Evolutionary conservation across 1,139 yeast genomes (phyloP), one percentile per base, ranked within the genome.

Genomic region (Blastobotrys aristatus): DNA sequence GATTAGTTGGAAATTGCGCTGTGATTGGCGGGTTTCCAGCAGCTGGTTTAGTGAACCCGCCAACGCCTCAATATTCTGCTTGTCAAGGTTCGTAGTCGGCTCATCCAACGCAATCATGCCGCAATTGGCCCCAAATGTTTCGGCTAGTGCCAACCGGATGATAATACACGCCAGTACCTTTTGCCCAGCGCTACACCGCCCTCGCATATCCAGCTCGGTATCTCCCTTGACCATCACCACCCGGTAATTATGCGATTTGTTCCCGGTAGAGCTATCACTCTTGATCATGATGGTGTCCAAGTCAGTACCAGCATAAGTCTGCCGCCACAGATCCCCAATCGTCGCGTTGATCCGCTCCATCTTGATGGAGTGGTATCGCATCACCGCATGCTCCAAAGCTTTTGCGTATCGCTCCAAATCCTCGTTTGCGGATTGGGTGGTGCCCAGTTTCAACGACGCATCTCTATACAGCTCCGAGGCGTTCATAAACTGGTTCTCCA

Each of bases 151-250:
- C 50, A 94, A 71, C 48, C 99, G 74, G 47, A 94, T 90, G 33
- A 94, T 81, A 46, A 94, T 89, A 48, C 95, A 84, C 0, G 98
- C 96, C 48, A 94, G 70, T 1, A 94, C 97, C 62, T 89, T 88
- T 65, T 94, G 99, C 1, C 99, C 99, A 0, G 98, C 98, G 2
- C 97, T 88, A 65, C 99, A 94, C 49, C 98, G 72, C 0, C 98
- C 99, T 55, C 98, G 76, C 99, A 94, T 94, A 61, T 94, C 99
- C 41, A 94, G 71, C 64, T 92, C 98, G 1, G 82, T 84, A 47
- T 86, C 94, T 57, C 86, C 88, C 62, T 94, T 94, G 53, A 82
- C 80, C 98, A 94, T 94, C 16, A 92, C 96, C 20, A 94, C 97
- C 36, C 97, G 75, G 63, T 92, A 92, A 63, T 92, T 90, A 65